Conservation (phyloP, 257 asterid genomes). For the Salvia miltiorrhiza region DNA sequence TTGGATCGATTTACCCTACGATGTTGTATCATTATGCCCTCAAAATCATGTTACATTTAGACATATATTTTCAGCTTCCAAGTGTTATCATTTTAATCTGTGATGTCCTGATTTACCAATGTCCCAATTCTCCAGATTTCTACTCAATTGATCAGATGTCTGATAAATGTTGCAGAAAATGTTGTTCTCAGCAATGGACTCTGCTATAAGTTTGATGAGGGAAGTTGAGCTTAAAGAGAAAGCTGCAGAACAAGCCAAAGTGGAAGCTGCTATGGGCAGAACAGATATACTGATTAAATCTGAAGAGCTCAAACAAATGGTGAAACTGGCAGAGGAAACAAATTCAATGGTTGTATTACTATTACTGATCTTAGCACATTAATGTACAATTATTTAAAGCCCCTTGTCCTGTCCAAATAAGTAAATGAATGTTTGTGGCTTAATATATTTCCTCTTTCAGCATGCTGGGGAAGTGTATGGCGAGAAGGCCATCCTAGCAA, state of each 20-base stretch:
- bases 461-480: conserved; percentile 93
- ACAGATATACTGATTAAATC: conserved; percentile 41
- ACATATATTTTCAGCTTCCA: background rate
- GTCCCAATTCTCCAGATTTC: background rate
- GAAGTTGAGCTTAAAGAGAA: conserved; percentile 75
- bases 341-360: conserved; percentile 65
- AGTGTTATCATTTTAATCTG: background rate
- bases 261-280: conserved; percentile 66
- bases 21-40: background rate
- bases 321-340: conserved; percentile 64
- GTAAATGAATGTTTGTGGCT: background rate
- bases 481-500: conserved; percentile 79
- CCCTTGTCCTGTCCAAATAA: conserved; percentile 1
- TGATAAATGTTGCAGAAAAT: conserved; percentile 57
- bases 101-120: background rate
- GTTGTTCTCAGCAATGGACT: conserved; percentile 60
- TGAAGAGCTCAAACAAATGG: conserved; percentile 56
- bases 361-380: conserved; percentile 14
- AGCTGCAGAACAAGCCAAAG: conserved; percentile 65
- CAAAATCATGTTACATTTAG: background rate
- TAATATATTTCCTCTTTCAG: conserved; percentile 33
- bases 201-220: conserved; percentile 66
- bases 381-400: background rate
- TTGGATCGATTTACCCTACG: background rate
- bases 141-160: background rate